A percentile compares a stretch with the other conserved stretches of the same genome.
Evolutionary conservation across 805 yeast species (phyloP).

Genomic region (Cephaloascus albidus): DNA sequence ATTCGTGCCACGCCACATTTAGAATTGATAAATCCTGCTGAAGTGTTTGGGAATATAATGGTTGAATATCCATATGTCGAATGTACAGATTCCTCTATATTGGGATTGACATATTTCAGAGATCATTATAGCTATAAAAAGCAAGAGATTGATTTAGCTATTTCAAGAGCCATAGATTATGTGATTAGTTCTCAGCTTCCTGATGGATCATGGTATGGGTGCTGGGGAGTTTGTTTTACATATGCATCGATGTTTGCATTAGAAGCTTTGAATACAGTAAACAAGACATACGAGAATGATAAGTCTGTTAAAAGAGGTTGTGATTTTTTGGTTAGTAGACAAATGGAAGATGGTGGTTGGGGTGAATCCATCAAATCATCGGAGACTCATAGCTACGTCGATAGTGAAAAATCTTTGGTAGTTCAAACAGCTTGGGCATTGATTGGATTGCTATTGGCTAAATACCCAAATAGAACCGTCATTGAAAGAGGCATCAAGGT

Average conservation of each 20-base stretch:
- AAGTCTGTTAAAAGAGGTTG: conserved; percentile 66
- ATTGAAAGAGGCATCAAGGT: conserved; percentile 56
- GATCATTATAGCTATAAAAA: conserved; percentile 55
- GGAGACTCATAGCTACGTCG: conserved; percentile 71
- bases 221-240: conserved; percentile 96
- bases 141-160: conserved; percentile 58
- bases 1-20: conserved; percentile 73
- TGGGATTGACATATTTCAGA: conserved; percentile 77
- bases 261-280: conserved; percentile 77
- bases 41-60: conserved; percentile 97
- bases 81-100: conserved; percentile 91
- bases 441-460: conserved; percentile 71
- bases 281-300: conserved; percentile 51
- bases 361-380: conserved; percentile 89
- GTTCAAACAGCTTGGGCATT: conserved; percentile 94
- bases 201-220: conserved; percentile 97
- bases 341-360: conserved; percentile 93
- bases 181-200: conserved; percentile 56
- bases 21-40: conserved; percentile 88
- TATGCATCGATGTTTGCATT: conserved; percentile 98
- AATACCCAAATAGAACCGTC: conserved; percentile 62
- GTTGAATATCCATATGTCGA: conserved; percentile 98
- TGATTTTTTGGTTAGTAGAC: conserved; percentile 70
- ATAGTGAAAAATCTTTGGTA: conserved; percentile 50
- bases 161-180: conserved; percentile 64